Conservation (phyloP, 1,284 basidiomycete genomes). For the Heterobasidion occidentale region DNA sequence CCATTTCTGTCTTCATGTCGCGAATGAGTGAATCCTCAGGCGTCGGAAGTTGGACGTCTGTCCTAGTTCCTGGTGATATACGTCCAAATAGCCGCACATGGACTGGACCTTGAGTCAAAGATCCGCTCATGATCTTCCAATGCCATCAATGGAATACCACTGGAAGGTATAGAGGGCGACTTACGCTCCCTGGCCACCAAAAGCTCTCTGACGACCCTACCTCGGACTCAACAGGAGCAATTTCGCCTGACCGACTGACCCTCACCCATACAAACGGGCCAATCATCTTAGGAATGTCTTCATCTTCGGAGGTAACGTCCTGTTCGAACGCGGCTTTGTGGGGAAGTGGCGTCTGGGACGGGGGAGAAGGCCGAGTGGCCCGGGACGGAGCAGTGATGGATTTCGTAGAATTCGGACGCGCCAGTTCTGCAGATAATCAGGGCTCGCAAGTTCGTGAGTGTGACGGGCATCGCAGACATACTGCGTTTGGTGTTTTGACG, state of each 20-base stretch:
- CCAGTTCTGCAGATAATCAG: background rate
- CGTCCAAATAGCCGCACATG: slow-evolving; percentile 6
- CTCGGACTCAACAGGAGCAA: slow-evolving; percentile 7
- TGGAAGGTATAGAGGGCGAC: slow-evolving; percentile 1
- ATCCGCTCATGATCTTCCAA: slow-evolving; percentile 5
- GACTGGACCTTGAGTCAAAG: slow-evolving; percentile 4
- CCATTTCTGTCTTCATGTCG: slow-evolving; percentile 16
- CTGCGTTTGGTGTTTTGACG: background rate
- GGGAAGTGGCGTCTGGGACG: background rate
- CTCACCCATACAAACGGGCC: slow-evolving; percentile 27
- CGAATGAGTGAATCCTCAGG: slow-evolving; percentile 17
- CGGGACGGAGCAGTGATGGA: background rate
- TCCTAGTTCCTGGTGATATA: slow-evolving; percentile 9
- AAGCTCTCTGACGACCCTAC: slow-evolving; percentile 14
- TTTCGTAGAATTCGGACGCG: no score
- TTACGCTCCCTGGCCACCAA: slow-evolving; percentile 33
- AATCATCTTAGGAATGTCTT: slow-evolving; percentile 1
- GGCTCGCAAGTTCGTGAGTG: background rate
- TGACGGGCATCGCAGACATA: background rate
- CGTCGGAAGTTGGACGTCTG: slow-evolving; percentile 8
- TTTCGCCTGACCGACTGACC: slow-evolving; percentile 17
- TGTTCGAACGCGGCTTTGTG: background rate
- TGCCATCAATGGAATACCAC: background rate
- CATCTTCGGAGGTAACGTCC: background rate
- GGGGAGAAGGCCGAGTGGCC: background rate